A percentile compares a stretch with the other conserved stretches of the same genome.
These are phyloP conservation scores for Chaetomiaceae sp. DNA, from an alignment of 2,329 filamentous ascomycete species.

Conservation along the genomic window DNA sequence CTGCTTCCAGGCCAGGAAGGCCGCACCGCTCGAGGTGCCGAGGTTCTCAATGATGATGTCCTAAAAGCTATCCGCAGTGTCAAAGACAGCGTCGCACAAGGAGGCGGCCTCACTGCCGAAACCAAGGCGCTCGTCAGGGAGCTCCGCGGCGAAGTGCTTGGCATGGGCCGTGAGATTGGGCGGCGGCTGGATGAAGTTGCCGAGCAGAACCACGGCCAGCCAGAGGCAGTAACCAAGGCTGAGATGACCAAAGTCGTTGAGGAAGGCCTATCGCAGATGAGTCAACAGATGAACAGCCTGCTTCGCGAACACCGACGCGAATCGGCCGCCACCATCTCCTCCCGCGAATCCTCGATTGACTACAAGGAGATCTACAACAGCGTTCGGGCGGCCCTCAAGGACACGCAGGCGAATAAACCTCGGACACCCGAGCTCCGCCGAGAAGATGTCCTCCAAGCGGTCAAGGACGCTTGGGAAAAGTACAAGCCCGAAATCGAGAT, in stretches of 20 bases:
- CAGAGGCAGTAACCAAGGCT: constrained; percentile 54
- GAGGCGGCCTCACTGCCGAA: constrained; percentile 83
- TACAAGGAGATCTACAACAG: constrained; percentile 83
- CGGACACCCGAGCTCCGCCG: constrained; percentile 56
- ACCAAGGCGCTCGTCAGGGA: constrained; percentile 89
- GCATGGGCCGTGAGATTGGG: constrained; percentile 88
- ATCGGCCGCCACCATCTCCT: constrained; percentile 59
- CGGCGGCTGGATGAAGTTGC: constrained; percentile 73
- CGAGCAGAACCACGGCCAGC: constrained; percentile 38
- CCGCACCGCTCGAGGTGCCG: constrained; percentile 42
- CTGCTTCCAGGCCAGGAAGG: constrained; percentile 41
- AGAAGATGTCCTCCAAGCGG: constrained; percentile 80
- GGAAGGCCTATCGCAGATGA: constrained; percentile 75
- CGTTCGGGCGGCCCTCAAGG: constrained; percentile 69
- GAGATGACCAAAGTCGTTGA: constrained; percentile 76
- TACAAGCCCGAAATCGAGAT: constrained; percentile 92
- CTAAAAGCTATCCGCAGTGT: constrained; percentile 78
- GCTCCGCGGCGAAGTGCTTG: constrained; percentile 83
- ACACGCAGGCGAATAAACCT: constrained; percentile 50
- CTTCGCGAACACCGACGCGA: constrained; percentile 71
- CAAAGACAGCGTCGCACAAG: constrained; percentile 85
- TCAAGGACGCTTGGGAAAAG: constrained; percentile 86
- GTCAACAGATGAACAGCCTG: constrained; percentile 75
- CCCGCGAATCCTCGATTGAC: constrained; percentile 60
- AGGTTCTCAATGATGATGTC: constrained; percentile 71